Base-by-base conservation (phyloP, 176 grass and related monocot species). In the Sorghum bicolor region DNA sequence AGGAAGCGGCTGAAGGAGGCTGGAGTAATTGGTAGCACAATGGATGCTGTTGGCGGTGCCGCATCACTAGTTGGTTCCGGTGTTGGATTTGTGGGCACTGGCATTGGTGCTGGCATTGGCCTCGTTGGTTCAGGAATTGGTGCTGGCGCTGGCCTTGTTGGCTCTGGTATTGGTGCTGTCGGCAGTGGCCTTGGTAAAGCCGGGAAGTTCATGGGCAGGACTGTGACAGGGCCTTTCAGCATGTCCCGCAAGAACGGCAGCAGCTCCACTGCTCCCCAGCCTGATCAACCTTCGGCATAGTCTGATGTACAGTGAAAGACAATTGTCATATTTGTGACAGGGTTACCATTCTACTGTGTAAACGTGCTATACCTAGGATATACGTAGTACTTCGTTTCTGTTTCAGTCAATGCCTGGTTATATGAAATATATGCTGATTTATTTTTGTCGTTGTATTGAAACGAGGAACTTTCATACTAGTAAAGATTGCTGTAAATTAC, bases 41-140 rank as follows among this genome's bases (percentile, higher is more conserved):
- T 98, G 96, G 96, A 98, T 83, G 96, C 96, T 15, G 32, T 98
- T 72, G 92, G 94, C 68, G 94, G 94, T 0, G 92, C 92, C 12
- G 92, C 92, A 50, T 94, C 89, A 65, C 70, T 94, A 28, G 92
- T 94, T 26, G 96, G 96, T 36, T 93, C 96, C 0, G 96, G 95
- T 22, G 90, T 94, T 16, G 95, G 95, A 4, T 26, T 97, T 70
- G 88, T 97, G 6, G 92, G 92, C 39, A 90, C 90, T 47, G 90
- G 95, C 72, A 33, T 97, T 75, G 92, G 61, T 71, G 86, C 84
- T 6, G 90, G 93, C 45, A 79, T 88, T 19, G 90, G 90, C 0
- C 62, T 94, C 4, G 93, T 98, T 6, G 85, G 86, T 61, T 85
- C 89, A 5, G 92, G 92, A 24, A 20, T 97, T 3, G 92, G 85